Evolutionary conservation across 768 basidiomycete species (phyloP), one percentile per base, ranked within the genome.

Genomic region (Boletales sp.): DNA sequence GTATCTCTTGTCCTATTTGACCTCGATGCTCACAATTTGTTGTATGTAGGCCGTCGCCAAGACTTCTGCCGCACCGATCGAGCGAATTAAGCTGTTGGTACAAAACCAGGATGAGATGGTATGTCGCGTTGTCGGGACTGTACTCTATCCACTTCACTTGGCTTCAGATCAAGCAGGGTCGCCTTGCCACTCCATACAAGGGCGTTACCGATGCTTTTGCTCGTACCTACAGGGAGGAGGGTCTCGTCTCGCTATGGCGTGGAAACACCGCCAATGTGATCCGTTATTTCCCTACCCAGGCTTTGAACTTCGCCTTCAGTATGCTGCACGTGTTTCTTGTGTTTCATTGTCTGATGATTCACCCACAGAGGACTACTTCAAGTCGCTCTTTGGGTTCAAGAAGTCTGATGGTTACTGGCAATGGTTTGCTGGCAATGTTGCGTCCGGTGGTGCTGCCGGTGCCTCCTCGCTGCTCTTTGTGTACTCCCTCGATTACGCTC

Each of bases 251-350:
- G 18, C 79, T 99, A 67, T 98, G 97, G 97, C 80, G 97, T 77
- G 97, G 97, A 74, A 99, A 99, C 86, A 98, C 95, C 51, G 95
- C 97, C 83, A 99, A 99, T 77, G 97, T 99, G 76, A 97, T 99
- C 78, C 94, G 97, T 71, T 99, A 99, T 89, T 99, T 99, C 93
- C 97, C 97, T 45, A 99, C 97, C 50, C 95, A 99, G 73, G 97
- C 97, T 36, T 76, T 98, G 64, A 99, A 99, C 90, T 98, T 99
- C 66, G 95, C 95, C 70, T 98, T 97, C 88, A 98, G 90, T 97
- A 62, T 62, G 93, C 37, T 60, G 43, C 51, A 17, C 2, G 1
- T 14, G 36, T 0, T 32, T 36, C 14, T 29, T 7, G 41, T 12
- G 17, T 32, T 2, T 46, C 15, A 5, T 2, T 27, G n/a, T 59